Percentiles rank a stretch among this genome's conserved stretches.
These are phyloP conservation scores for Panaeolus papilionaceus DNA, from an alignment of 768 basidiomycete genomes.

Conservation along the genomic window DNA sequence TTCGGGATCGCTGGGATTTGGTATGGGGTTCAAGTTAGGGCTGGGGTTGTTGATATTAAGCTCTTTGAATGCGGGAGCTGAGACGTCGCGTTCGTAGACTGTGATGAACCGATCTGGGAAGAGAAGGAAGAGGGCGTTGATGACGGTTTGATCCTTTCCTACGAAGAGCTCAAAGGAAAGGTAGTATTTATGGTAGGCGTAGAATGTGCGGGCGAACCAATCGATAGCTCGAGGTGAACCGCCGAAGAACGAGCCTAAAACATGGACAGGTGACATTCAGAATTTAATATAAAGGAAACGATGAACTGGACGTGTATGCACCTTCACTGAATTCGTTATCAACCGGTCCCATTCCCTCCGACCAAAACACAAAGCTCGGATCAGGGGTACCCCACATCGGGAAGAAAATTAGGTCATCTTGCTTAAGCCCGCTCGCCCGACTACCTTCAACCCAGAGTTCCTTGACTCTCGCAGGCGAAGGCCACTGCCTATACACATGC, in stretches of 20 bases:
- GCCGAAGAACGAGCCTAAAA: constrained; percentile 63
- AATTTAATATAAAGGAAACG: not conserved
- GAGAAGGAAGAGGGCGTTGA: constrained; percentile 46
- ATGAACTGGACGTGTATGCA: constrained; percentile 25
- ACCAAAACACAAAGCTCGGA: constrained; percentile 41
- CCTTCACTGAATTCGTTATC: constrained; percentile 54
- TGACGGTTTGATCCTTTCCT: constrained; percentile 63
- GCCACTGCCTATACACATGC: constrained; percentile 55
- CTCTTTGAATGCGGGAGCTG: constrained; percentile 22
- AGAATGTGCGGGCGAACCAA: constrained; percentile 54
- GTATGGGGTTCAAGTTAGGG: not conserved
- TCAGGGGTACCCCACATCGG: constrained; percentile 47
- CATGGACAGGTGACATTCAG: not conserved
- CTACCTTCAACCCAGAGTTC: constrained; percentile 47
- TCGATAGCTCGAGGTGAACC: constrained; percentile 48
- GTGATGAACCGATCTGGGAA: constrained; percentile 50
- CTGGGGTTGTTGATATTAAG: not conserved
- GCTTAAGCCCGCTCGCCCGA: constrained; percentile 28
- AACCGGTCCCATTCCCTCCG: constrained; percentile 52
- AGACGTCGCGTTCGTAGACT: constrained; percentile 43
- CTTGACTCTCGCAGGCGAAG: constrained; percentile 45
- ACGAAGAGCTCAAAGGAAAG: constrained; percentile 54
- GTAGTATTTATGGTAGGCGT: constrained; percentile 58
- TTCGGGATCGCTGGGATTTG: constrained; percentile 12
- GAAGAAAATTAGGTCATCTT: constrained; percentile 55